Evolutionary conservation across 179 eudicot genomes (phyloP).

Genomic region (Beta lomatogona): DNA sequence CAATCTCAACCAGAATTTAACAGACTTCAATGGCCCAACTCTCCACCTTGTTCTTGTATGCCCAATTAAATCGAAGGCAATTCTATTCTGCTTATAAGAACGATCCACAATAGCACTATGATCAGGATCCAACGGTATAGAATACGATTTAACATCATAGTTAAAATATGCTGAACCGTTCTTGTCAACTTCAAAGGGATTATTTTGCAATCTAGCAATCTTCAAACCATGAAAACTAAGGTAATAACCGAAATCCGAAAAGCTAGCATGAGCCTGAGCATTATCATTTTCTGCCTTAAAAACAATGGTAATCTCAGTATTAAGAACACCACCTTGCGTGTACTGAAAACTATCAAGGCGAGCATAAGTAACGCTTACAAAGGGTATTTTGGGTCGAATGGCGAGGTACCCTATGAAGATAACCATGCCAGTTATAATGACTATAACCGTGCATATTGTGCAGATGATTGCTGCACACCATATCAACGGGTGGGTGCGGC

Average conservation of each 20-base stretch:
- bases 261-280: constrained; percentile 47
- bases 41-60: constrained; percentile 62
- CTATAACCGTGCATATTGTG: constrained; percentile 45
- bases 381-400: constrained; percentile 57
- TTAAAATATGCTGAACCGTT: constrained; percentile 27
- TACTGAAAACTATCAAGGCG: constrained; percentile 52
- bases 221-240: constrained; percentile 40
- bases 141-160: constrained; percentile 41
- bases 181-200: constrained; percentile 46
- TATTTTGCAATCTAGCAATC: constrained; percentile 46
- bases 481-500: constrained; percentile 50
- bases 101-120: constrained; percentile 28
- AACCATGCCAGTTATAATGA: constrained; percentile 53
- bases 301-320: constrained; percentile 46
- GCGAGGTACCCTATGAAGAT: constrained; percentile 59
- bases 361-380: constrained; percentile 45
- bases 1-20: constrained; percentile 40
- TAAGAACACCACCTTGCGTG: constrained; percentile 45
- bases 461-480: constrained; percentile 72
- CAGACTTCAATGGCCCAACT: constrained; percentile 57
- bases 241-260: constrained; percentile 48
- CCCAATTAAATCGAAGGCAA: constrained; percentile 53
- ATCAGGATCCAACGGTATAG: constrained; percentile 49
- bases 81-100: constrained; percentile 35
- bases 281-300: constrained; percentile 66